Percentiles rank a stretch among this genome's conserved stretches.
Evolutionary conservation across 306 rosid species (phyloP).

Genomic region (Benincasa hispida): DNA sequence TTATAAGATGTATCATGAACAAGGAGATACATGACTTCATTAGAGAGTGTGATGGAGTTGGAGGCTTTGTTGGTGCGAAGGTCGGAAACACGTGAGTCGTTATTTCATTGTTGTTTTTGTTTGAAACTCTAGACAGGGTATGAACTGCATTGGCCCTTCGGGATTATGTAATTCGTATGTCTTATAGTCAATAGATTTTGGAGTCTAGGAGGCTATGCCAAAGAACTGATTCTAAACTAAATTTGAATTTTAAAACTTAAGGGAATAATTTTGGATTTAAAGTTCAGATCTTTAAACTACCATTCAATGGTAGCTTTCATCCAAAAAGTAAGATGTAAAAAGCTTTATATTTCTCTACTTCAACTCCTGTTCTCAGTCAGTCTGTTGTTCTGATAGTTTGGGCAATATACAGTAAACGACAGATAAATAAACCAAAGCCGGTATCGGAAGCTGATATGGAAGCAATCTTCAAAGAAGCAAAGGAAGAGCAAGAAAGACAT

Average conservation of each 20-base stretch:
- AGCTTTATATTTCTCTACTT: background rate
- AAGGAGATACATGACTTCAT: constrained; percentile 75
- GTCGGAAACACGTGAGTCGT: constrained; percentile 81
- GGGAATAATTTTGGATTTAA: background rate
- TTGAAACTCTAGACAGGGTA: background rate
- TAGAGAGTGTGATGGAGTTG: constrained; percentile 60
- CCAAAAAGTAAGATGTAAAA: background rate
- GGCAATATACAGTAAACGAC: constrained; percentile 44
- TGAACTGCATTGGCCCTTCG: background rate
- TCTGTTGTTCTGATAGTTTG: constrained; percentile 8
- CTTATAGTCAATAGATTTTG: background rate
- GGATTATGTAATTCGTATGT: background rate
- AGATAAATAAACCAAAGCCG: constrained; percentile 72
- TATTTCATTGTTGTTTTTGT: background rate
- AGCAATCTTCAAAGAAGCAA: constrained; percentile 52
- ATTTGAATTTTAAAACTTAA: background rate
- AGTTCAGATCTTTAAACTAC: background rate
- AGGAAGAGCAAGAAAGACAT: constrained; percentile 61
- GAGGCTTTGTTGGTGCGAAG: constrained; percentile 72
- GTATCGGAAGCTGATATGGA: constrained; percentile 59
- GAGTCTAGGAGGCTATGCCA: background rate
- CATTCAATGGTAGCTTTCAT: background rate
- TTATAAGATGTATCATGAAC: constrained; percentile 62
- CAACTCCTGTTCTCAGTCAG: background rate
- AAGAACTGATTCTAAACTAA: background rate